Evolutionary conservation across 805 yeast species (phyloP).

Genomic region (Clavispora santaluciae): DNA sequence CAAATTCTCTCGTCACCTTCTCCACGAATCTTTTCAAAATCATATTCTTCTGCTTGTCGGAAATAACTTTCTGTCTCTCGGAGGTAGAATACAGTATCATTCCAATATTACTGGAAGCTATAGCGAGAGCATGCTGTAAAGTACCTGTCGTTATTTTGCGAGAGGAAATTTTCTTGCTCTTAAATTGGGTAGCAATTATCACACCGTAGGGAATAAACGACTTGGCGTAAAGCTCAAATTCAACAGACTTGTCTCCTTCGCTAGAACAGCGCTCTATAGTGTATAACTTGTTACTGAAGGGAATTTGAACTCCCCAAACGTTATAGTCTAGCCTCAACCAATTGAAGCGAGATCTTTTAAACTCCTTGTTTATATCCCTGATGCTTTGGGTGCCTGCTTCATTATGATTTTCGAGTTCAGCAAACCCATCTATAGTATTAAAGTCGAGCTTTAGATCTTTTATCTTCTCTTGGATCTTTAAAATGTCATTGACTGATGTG

Average conservation of each 20-base stretch:
- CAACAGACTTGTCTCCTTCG: neutral
- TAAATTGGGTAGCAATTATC: constrained; percentile 17
- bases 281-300: constrained; percentile 4
- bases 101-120: neutral
- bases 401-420: constrained; percentile 9
- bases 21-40: neutral
- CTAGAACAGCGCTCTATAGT: constrained; percentile 4
- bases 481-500: constrained; percentile 9
- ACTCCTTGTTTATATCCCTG: constrained; percentile 10
- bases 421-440: constrained; percentile 36
- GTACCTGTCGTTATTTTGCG: neutral
- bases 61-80: neutral
- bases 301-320: constrained; percentile 25
- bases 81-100: neutral
- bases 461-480: constrained; percentile 7
- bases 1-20: constrained; percentile 5
- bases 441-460: constrained; percentile 22
- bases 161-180: constrained; percentile 13
- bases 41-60: constrained; percentile 12
- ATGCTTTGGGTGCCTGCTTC: constrained; percentile 6
- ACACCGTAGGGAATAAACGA: constrained; percentile 12
- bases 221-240: constrained; percentile 3
- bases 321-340: constrained; percentile 33
- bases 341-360: constrained; percentile 9
- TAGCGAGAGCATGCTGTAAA: neutral